Evolutionary conservation across 495 filamentous ascomycete species (phyloP), one percentile per base, ranked within the genome.

Genomic region (Xylaria longipes): DNA sequence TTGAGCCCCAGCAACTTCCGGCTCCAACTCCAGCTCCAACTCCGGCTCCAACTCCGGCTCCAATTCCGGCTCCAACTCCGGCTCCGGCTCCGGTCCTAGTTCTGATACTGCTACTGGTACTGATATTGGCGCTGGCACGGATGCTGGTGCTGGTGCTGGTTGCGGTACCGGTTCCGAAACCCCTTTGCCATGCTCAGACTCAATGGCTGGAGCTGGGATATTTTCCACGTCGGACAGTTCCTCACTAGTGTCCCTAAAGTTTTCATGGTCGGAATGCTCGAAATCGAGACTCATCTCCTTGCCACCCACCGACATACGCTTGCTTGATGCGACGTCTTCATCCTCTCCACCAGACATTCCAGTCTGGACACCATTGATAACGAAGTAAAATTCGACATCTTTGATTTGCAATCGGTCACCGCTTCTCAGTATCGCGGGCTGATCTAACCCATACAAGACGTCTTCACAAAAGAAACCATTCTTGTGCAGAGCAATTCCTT

Each of bases 391-490:
- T 50, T 88, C 84, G 15, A 96, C 91, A 48, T 91, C 89, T 74
- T 93, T 93, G 75, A 97, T 93, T 75, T 94, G 91, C 45, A 97
- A 90, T 22, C 84, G 84, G 75, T 91, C 90, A 50, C 92, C 91
- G 74, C 92, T 92, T 62, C 89, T 86, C 62, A 97, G 81, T 11
- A 89, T 87, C 27, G 92, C 86, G 22, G 88, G 82, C 45, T 89
- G 85, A 48, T 90, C 89, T 20, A 85, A 83, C 1, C 84, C 83
- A 74, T 91, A 85, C 79, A 89, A 91, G 64, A 90, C 86, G 43
- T 92, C 92, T 63, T 97, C 91, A 60, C 93, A 89, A 71, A 95
- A 97, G 41, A 92, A 91, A 39, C 94, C 94, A 77, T 97, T 98
- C 73, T 90, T 88, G 64, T 95, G 94, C 75, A 95, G 83, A 4